Evolutionary conservation across 805 yeast species (phyloP), one percentile per base, ranked within the genome.

Genomic region (Myxozyma neglecta): DNA sequence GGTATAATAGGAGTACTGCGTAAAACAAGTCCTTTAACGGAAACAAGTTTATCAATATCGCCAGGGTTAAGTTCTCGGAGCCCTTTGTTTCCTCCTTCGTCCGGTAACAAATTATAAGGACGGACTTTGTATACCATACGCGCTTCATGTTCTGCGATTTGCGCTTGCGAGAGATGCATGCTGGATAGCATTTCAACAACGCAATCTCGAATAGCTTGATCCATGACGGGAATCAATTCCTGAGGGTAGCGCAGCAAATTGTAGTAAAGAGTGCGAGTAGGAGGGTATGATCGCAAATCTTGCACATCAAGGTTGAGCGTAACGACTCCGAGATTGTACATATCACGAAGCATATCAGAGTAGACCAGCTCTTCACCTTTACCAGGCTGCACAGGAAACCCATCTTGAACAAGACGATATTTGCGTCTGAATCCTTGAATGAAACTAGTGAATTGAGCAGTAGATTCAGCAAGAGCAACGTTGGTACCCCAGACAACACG

Each of bases 401-500:
- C 76, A 53, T 75, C 76, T 50, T 82, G 86, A 63, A 80, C 72
- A 68, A 83, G 83, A 63, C 97, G 81, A 74, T 89, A 85, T 70
- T 86, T 88, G 76, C 82, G 77, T 72, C 90, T 89, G 79, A 91
- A 94, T 32, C 87, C 83, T 86, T 88, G 86, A 69, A 94, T 77
- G 68, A 94, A 94, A 66, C 86, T 86, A 66, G 96, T 81, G 77
- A 94, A 93, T 54, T 83, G 81, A 68, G 85, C 87, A 43, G 89
- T 82, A 69, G 94, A 87, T 71, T 94, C 97, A 71, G 85, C 89
- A 71, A 94, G 92, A 52, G 96, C 88, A 34, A 94, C 97, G 72
- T 93, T 91, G 0, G 99, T 94, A 75, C 99, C 99, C 99, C 99
- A 94, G 71, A 94, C 93, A 57, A 94, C 96, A 16, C 74, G 74